Percentiles rank a stretch among this genome's conserved stretches.
phyloP scores from a whole-genome alignment of 2,329 filamentous ascomycete genomes.

The Claviceps sp. region DNA sequence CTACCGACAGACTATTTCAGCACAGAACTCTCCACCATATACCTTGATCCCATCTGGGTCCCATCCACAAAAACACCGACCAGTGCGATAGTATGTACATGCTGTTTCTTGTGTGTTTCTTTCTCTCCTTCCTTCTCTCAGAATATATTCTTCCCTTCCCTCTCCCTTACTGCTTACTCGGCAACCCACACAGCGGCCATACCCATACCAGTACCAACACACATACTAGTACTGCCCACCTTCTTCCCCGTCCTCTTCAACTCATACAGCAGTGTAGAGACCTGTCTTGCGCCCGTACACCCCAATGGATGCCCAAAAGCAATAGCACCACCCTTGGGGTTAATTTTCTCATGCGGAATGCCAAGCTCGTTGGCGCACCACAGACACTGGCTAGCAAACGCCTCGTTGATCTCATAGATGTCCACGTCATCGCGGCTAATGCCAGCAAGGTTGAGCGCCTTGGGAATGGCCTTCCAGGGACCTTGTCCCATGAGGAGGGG shows the following conservation, averaged over 20 bases:
- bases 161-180: constrained; percentile 41
- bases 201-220: constrained; percentile 91
- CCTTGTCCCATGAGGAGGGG: constrained; percentile 94
- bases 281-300: constrained; percentile 86
- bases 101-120: neutral
- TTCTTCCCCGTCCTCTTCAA: constrained; percentile 70
- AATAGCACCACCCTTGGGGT: constrained; percentile 93
- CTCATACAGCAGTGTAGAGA: constrained; percentile 85
- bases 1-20: too few species aligned
- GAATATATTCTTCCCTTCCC: neutral
- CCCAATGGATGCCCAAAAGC: constrained; percentile 92
- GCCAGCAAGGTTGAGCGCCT: constrained; percentile 76
- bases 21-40: too few species aligned
- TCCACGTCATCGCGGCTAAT: constrained; percentile 84
- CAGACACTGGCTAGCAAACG: constrained; percentile 87
- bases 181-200: constrained; percentile 96
- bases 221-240: constrained; percentile 92
- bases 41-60: too few species aligned
- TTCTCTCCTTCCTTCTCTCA: neutral
- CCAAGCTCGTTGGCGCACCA: constrained; percentile 87
- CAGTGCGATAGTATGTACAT: neutral
- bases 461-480: constrained; percentile 90
- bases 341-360: constrained; percentile 74
- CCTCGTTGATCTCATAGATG: constrained; percentile 98
- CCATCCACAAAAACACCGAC: too few species aligned